Conservation (phyloP, 441 rosid species). For the Codiaeum variegatum region DNA sequence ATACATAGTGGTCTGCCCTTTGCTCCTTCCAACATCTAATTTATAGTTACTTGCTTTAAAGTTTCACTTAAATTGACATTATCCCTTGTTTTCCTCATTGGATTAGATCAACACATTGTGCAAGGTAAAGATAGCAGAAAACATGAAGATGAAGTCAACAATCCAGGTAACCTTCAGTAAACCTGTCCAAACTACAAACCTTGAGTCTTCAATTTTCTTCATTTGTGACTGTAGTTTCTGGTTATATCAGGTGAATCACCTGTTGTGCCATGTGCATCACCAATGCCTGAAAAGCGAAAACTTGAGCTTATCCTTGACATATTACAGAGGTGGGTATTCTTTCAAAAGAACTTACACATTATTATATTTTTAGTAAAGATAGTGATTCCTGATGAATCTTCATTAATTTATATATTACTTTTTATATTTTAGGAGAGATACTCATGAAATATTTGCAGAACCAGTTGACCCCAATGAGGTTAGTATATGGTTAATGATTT, state of each 20-base stretch:
- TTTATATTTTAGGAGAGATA: conserved; percentile 44
- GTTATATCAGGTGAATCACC: conserved; percentile 31
- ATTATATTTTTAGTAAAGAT: too few species aligned
- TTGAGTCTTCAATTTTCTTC: conserved; percentile 12
- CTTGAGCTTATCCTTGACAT: conserved; percentile 43
- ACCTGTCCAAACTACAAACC: conserved; percentile 9
- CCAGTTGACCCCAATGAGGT: conserved; percentile 59
- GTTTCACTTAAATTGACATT: conserved; percentile 5
- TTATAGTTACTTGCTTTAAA: neutral
- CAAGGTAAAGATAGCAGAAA: conserved; percentile 12
- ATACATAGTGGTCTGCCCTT: conserved; percentile 28
- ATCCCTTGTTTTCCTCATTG: conserved; percentile 8
- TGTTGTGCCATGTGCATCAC: conserved; percentile 5
- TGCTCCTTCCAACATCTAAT: conserved; percentile 10
- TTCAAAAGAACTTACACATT: conserved; percentile 4
- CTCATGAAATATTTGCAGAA: conserved; percentile 53
- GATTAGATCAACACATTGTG: conserved; percentile 25
- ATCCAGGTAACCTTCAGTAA: conserved; percentile 21
- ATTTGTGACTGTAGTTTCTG: conserved; percentile 18
- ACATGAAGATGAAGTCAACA: conserved; percentile 20
- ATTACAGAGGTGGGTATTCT: conserved; percentile 44
- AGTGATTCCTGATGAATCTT: neutral
- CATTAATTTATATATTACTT: neutral
- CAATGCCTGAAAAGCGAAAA: conserved; percentile 40
- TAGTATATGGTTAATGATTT: conserved; percentile 16